A percentile compares a stretch with the other conserved stretches of the same genome.
Evolutionary conservation across 495 filamentous ascomycete species (phyloP).

Genomic region (Xylaria telfairii): DNA sequence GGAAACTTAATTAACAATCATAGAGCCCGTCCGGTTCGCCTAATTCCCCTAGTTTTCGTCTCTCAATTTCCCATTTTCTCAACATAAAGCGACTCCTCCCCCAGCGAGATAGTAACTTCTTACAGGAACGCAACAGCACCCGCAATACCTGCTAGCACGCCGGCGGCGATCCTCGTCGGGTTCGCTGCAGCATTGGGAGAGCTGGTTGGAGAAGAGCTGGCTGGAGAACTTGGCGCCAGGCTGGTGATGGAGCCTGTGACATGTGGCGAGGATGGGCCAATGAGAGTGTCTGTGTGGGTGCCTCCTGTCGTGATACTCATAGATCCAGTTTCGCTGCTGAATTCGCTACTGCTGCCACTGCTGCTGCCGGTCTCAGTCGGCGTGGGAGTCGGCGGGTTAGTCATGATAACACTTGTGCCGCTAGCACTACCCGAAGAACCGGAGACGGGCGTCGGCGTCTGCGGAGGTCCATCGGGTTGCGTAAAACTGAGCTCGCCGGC

Average conservation of each 20-base stretch:
- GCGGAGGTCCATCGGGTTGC: not conserved
- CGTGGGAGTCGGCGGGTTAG: conserved; percentile 3
- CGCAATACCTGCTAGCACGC: conserved; percentile 33
- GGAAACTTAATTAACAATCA: not conserved
- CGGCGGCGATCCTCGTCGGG: conserved; percentile 30
- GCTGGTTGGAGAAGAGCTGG: conserved; percentile 21
- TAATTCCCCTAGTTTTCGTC: not conserved
- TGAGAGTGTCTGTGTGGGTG: conserved; percentile 24
- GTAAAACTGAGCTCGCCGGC: conserved; percentile 29
- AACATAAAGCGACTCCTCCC: not conserved
- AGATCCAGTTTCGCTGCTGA: not conserved
- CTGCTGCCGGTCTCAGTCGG: not conserved
- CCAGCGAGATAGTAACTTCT: not conserved
- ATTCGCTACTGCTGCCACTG: not conserved
- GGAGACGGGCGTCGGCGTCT: conserved; percentile 1
- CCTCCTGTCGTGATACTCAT: not conserved
- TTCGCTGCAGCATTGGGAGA: conserved; percentile 32
- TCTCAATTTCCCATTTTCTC: not conserved
- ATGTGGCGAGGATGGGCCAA: conserved; percentile 1
- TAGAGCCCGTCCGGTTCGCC: not conserved
- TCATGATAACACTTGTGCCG: conserved; percentile 10
- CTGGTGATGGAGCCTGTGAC: conserved; percentile 23
- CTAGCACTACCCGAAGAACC: not conserved
- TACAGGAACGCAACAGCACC: conserved; percentile 35
- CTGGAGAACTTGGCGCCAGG: conserved; percentile 2